Conservation (phyloP, 2,329 filamentous ascomycete species). For the Neonectria sp. region DNA sequence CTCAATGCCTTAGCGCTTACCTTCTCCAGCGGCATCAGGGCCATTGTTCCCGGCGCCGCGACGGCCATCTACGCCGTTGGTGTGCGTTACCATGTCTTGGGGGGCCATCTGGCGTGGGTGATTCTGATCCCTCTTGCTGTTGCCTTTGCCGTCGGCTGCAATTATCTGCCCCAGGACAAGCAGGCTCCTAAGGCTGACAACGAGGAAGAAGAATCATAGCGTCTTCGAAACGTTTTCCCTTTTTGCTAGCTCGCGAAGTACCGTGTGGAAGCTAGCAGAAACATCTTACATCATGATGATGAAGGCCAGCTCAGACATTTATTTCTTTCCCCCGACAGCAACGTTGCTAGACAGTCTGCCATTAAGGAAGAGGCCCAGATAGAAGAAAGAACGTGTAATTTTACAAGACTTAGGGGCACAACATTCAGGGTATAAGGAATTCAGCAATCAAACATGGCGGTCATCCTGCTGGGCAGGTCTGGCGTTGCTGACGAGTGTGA, state of each 20-base stretch:
- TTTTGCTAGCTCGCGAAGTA: neutral
- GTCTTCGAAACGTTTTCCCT: neutral
- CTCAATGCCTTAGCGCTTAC: constrained; percentile 77
- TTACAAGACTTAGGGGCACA: neutral
- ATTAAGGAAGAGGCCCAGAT: neutral
- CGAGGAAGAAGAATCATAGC: constrained; percentile 23
- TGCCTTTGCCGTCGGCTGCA: constrained; percentile 44
- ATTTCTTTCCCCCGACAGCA: neutral
- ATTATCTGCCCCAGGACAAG: constrained; percentile 49
- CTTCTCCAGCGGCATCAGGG: constrained; percentile 71
- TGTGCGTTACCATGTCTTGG: constrained; percentile 71
- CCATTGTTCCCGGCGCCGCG: constrained; percentile 76
- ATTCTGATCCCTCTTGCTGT: constrained; percentile 52
- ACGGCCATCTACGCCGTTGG: constrained; percentile 79
- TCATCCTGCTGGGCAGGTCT: neutral
- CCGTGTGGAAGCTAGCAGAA: neutral
- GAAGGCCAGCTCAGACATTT: neutral
- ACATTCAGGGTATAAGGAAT: neutral
- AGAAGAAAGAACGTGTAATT: neutral
- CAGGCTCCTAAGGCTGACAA: constrained; percentile 29
- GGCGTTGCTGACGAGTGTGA: neutral
- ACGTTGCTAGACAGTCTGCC: neutral
- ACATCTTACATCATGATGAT: neutral
- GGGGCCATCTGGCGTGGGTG: constrained; percentile 68
- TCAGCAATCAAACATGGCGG: too few species aligned